phyloP scores from a whole-genome alignment of 2,329 filamentous ascomycete species.

The Cercospora sp. region DNA sequence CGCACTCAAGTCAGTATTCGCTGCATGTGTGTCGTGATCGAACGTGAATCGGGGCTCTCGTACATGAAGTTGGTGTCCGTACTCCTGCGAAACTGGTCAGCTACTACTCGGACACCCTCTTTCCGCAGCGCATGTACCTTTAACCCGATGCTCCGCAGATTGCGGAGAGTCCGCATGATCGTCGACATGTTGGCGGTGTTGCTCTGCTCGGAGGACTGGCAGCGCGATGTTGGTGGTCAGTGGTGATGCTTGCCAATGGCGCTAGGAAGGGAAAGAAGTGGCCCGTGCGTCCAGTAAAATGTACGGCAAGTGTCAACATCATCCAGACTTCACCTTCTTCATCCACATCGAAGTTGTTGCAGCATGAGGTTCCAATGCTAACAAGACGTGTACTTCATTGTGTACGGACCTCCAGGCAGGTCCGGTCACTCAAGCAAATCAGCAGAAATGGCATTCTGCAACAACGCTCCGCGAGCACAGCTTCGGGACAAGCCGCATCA shows the following conservation, averaged over 20 bases:
- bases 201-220: conserved; percentile 19
- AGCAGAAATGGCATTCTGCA: conserved; percentile 24
- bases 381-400: conserved; percentile 31
- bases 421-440: neutral
- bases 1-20: conserved; percentile 21
- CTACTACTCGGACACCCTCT: neutral
- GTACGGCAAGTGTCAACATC: neutral
- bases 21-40: conserved; percentile 4
- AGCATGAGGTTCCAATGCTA: conserved; percentile 33
- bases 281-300: neutral
- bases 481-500: conserved; percentile 22
- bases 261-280: neutral
- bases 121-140: conserved; percentile 61
- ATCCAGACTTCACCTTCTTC: neutral
- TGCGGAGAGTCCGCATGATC: conserved; percentile 78
- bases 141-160: conserved; percentile 82
- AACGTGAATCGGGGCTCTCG: conserved; percentile 41
- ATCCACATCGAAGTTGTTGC: neutral
- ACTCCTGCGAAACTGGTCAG: conserved; percentile 65
- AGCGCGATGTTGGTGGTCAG: conserved; percentile 6
- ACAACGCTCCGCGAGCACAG: conserved; percentile 31
- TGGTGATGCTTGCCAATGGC: conserved; percentile 8
- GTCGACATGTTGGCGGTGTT: conserved; percentile 74
- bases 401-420: conserved; percentile 27
- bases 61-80: conserved; percentile 90